Evolutionary conservation across 306 rosid species (phyloP).

Genomic region (Argentina anserina): DNA sequence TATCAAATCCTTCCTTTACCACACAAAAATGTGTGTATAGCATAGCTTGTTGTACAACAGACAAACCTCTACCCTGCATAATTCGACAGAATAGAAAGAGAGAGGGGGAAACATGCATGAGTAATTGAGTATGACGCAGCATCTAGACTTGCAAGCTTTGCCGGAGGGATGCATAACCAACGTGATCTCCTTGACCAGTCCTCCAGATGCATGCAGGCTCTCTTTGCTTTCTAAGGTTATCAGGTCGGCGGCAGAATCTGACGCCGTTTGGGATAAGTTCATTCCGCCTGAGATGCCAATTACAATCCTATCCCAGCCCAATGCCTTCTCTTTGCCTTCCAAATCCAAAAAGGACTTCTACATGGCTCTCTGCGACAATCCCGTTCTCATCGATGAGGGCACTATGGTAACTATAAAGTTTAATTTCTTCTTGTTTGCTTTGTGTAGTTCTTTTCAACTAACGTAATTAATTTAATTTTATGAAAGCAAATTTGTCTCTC

Average conservation of each 20-base stretch:
- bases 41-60: too few relatives aligned
- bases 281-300: slow-evolving; percentile 44
- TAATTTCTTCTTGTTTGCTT: too few relatives aligned
- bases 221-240: slow-evolving; percentile 44
- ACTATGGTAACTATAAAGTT: slow-evolving; percentile 47
- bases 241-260: slow-evolving; percentile 65
- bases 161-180: slow-evolving; percentile 63
- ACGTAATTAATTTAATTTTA: too few relatives aligned
- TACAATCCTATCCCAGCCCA: slow-evolving; percentile 16
- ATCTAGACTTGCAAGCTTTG: slow-evolving; percentile 22
- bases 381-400: slow-evolving; percentile 52
- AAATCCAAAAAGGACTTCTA: slow-evolving; percentile 49
- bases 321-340: not conserved
- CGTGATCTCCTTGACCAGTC: slow-evolving; percentile 54
- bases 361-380: slow-evolving; percentile 42
- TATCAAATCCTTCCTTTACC: too few relatives aligned
- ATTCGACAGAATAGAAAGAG: too few relatives aligned
- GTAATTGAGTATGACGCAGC: too few relatives aligned
- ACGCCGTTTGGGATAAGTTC: slow-evolving; percentile 66
- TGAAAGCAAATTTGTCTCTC: too few relatives aligned
- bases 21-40: too few relatives aligned
- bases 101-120: too few relatives aligned
- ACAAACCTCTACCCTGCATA: too few relatives aligned
- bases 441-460: too few relatives aligned
- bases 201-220: slow-evolving; percentile 50